Evolutionary conservation across 169 alveolate genomes (phyloP).

Genomic region (Babesia sp.): DNA sequence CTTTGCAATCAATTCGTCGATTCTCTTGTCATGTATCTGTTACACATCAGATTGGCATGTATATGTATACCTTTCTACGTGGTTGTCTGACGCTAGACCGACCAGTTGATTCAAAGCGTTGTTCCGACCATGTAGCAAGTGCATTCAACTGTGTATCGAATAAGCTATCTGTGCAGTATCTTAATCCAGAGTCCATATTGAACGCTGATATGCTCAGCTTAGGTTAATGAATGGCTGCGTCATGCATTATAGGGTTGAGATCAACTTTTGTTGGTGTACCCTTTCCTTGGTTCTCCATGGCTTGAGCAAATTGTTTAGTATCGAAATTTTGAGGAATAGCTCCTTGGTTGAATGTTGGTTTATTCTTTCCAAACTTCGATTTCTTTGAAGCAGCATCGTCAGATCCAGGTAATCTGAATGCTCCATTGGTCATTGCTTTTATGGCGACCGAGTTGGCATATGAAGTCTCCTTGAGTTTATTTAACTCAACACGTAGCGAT

Average conservation of each 20-base stretch:
- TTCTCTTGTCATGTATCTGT: neutral
- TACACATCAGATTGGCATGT: neutral
- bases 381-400: constrained; percentile 41
- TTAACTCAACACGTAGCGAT: constrained; percentile 29
- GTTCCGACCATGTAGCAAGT: constrained; percentile 24
- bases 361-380: constrained; percentile 46
- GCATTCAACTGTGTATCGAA: constrained; percentile 11
- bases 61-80: constrained; percentile 14
- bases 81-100: constrained; percentile 3
- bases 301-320: constrained; percentile 1
- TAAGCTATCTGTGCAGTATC: neutral
- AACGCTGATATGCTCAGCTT: neutral
- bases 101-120: constrained; percentile 5
- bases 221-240: constrained; percentile 16
- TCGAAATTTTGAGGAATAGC: constrained; percentile 11
- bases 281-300: neutral
- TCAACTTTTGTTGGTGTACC: neutral
- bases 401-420: constrained; percentile 41
- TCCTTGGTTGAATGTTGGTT: constrained; percentile 13
- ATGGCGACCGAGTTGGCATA: constrained; percentile 61
- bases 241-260: constrained; percentile 34
- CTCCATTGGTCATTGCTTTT: constrained; percentile 59
- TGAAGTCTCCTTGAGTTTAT: constrained; percentile 44
- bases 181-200: constrained; percentile 21
- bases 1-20: constrained; percentile 1